These are phyloP conservation scores for Ramaria sp. DNA, from an alignment of 768 basidiomycete species.

Conservation along the genomic window DNA sequence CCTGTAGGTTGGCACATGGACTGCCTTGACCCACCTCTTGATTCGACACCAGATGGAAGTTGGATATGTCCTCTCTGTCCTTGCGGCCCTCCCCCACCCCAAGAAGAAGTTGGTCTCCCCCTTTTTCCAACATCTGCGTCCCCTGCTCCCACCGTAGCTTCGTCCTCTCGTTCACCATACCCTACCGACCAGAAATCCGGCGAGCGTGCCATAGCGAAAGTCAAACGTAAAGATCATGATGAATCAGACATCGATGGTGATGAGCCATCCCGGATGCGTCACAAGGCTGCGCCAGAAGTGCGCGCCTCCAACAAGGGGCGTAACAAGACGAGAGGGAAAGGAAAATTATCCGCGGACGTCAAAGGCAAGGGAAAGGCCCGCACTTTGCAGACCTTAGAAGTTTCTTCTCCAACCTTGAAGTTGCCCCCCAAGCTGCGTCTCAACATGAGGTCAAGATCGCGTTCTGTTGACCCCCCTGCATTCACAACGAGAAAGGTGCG, in stretches of 20 bases:
- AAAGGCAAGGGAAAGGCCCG: conserved; percentile 2
- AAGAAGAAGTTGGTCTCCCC: neutral
- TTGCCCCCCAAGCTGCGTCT: neutral
- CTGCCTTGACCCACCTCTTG: conserved; percentile 64
- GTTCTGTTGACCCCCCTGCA: neutral
- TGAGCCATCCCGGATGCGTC: neutral
- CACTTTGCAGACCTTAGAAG: neutral
- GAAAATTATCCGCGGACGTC: conserved; percentile 17
- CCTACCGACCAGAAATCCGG: neutral
- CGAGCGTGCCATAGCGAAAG: neutral
- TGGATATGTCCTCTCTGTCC: conserved; percentile 69
- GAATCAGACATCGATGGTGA: neutral
- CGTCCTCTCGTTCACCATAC: conserved; percentile 24
- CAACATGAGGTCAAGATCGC: neutral
- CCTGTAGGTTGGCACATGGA: conserved; percentile 71
- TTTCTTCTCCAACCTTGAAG: neutral
- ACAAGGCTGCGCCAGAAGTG: neutral
- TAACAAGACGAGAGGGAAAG: conserved; percentile 22
- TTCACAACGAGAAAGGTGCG: neutral
- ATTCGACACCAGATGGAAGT: conserved; percentile 58
- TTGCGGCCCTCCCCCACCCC: conserved; percentile 1
- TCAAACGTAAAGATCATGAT: conserved; percentile 13
- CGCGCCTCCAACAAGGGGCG: conserved; percentile 2
- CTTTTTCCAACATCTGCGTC: neutral
- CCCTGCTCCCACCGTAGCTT: conserved; percentile 28